phyloP scores from a whole-genome alignment of 805 yeast species.

The Starmerella bombi region DNA sequence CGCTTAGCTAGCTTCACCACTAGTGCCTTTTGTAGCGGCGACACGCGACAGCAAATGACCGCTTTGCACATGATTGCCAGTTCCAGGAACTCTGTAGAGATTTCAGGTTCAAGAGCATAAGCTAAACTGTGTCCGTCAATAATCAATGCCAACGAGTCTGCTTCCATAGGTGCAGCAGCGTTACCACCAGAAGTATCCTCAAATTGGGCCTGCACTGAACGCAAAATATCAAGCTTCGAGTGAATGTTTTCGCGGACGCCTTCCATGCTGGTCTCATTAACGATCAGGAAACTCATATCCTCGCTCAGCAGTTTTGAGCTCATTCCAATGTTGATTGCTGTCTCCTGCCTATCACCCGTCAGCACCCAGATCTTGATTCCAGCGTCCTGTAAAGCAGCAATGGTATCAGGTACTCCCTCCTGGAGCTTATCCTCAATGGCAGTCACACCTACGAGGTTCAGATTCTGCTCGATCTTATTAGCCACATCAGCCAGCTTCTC shows the following conservation, averaged over 20 bases:
- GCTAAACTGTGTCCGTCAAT: slow-evolving; percentile 90
- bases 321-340: slow-evolving; percentile 98
- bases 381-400: slow-evolving; percentile 81
- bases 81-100: slow-evolving; percentile 65
- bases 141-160: slow-evolving; percentile 69
- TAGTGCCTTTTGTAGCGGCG: slow-evolving; percentile 91
- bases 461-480: slow-evolving; percentile 55
- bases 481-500: slow-evolving; percentile 78
- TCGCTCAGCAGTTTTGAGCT: slow-evolving; percentile 87
- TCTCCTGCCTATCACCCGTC: slow-evolving; percentile 97
- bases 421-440: slow-evolving; percentile 96
- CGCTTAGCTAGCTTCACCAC: slow-evolving; percentile 90
- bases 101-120: slow-evolving; percentile 67
- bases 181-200: not conserved
- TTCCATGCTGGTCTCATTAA: slow-evolving; percentile 72
- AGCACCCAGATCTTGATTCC: slow-evolving; percentile 96
- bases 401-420: slow-evolving; percentile 91
- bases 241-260: slow-evolving; percentile 61
- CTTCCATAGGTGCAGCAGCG: slow-evolving; percentile 42
- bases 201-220: slow-evolving; percentile 10
- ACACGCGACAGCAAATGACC: slow-evolving; percentile 94
- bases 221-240: slow-evolving; percentile 63
- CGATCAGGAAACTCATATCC: slow-evolving; percentile 84
- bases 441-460: slow-evolving; percentile 75
- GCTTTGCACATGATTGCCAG: slow-evolving; percentile 84